Conservation (phyloP, 495 filamentous ascomycete species). For the Penicillium malachiteum region DNA sequence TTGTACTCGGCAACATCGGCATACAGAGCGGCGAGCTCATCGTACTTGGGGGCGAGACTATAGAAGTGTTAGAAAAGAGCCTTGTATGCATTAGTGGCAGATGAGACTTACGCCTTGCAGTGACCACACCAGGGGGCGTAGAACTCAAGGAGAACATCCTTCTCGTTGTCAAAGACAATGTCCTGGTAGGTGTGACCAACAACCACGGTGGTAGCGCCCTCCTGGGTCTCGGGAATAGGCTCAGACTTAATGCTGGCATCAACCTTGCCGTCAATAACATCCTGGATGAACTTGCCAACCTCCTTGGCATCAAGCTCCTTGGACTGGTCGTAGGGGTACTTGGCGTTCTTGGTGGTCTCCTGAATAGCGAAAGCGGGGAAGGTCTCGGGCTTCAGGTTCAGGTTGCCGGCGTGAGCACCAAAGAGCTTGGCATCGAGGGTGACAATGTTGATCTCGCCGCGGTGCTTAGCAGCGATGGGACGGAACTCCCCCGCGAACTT, state of each 20-base stretch:
- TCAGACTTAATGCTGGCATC: conserved; percentile 97
- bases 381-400: conserved; percentile 92
- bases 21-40: conserved; percentile 83
- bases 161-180: conserved; percentile 85
- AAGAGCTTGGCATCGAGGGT: conserved; percentile 96
- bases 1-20: conserved; percentile 64
- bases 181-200: conserved; percentile 95
- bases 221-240: conserved; percentile 92
- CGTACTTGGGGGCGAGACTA: conserved; percentile 68
- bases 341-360: conserved; percentile 91
- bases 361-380: conserved; percentile 99
- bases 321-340: conserved; percentile 90
- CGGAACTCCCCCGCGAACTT: conserved; percentile 64
- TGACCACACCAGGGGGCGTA: conserved; percentile 99
- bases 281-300: conserved; percentile 80
- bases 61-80: background rate
- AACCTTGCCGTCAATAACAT: conserved; percentile 83
- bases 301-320: conserved; percentile 74
- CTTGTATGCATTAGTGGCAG: background rate
- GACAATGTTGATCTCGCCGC: conserved; percentile 90
- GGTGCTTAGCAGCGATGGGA: conserved; percentile 57
- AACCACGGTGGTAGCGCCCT: conserved; percentile 82
- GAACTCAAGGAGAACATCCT: conserved; percentile 98
- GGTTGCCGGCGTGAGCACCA: conserved; percentile 92
- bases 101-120: conserved; percentile 76